A percentile compares a stretch with the other conserved stretches of the same genome.
phyloP scores from a whole-genome alignment of 192 early-diverging fungal genomes.

The Rhizophagus clarus region DNA sequence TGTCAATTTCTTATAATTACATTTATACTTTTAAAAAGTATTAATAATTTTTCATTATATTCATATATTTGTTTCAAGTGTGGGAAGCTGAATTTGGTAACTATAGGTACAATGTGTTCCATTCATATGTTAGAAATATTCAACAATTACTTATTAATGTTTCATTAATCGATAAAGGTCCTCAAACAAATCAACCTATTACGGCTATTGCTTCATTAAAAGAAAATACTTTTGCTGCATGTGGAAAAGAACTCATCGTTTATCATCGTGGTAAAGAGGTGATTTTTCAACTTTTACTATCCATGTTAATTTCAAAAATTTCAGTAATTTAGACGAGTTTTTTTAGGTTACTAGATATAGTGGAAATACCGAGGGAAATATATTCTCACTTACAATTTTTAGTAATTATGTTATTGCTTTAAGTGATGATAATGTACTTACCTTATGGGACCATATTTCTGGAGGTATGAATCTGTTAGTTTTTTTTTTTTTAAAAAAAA shows the following conservation, averaged over 20 bases:
- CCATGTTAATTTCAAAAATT: neutral
- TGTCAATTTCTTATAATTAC: conserved; percentile 9
- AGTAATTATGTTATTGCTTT: conserved; percentile 76
- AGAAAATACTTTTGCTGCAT: conserved; percentile 77
- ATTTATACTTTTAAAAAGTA: neutral
- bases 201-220: conserved; percentile 69
- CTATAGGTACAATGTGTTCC: conserved; percentile 66
- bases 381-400: conserved; percentile 70
- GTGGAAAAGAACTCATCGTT: conserved; percentile 59
- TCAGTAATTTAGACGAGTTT: neutral
- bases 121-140: neutral
- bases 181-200: conserved; percentile 67
- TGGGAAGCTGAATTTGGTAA: conserved; percentile 75
- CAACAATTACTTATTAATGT: neutral
- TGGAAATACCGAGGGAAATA: conserved; percentile 43
- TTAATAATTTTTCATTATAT: conserved; percentile 28
- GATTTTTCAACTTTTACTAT: neutral
- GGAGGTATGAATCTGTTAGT: conserved; percentile 53
- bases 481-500: neutral
- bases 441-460: conserved; percentile 75
- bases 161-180: conserved; percentile 37
- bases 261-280: conserved; percentile 75
- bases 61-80: conserved; percentile 41
- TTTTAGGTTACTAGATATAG: conserved; percentile 35
- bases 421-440: conserved; percentile 78